These are phyloP conservation scores for Serpula lacrymans DNA, from an alignment of 768 basidiomycete species.

Conservation along the genomic window DNA sequence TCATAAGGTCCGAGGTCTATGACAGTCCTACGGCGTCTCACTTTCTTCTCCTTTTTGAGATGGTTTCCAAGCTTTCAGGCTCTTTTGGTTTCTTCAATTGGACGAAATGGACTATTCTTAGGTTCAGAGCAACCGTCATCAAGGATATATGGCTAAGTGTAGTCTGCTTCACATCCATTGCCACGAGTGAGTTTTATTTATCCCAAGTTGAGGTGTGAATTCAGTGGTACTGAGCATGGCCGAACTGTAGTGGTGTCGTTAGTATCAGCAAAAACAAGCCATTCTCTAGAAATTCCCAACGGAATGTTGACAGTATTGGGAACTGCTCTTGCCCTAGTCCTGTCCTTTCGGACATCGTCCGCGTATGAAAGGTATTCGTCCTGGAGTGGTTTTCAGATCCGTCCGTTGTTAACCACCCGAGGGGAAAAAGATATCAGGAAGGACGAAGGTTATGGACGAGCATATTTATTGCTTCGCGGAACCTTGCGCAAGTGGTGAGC, in stretches of 20 bases:
- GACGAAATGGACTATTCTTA: no score
- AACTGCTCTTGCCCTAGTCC: constrained; percentile 68
- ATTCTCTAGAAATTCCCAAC: constrained; percentile 49
- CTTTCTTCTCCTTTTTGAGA: no score
- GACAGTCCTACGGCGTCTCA: no score
- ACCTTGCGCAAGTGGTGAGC: constrained; percentile 55
- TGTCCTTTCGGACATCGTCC: constrained; percentile 70
- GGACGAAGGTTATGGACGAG: constrained; percentile 71
- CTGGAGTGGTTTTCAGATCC: neutral
- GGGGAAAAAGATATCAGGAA: constrained; percentile 52
- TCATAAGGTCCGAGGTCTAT: no score
- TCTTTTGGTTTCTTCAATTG: no score
- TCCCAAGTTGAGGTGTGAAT: no score
- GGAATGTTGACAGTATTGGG: constrained; percentile 66
- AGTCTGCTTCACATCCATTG: no score
- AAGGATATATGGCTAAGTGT: no score
- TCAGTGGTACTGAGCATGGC: no score
- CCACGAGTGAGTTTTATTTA: no score
- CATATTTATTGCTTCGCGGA: constrained; percentile 54
- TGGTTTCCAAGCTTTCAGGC: no score
- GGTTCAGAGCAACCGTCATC: no score
- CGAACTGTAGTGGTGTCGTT: constrained; percentile 62
- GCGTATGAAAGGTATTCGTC: constrained; percentile 61
- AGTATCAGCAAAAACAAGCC: constrained; percentile 47
- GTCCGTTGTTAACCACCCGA: neutral